Evolutionary conservation across 305 asterid species (phyloP), one percentile per base, ranked within the genome.

Genomic region (Ilex paraguariensis): DNA sequence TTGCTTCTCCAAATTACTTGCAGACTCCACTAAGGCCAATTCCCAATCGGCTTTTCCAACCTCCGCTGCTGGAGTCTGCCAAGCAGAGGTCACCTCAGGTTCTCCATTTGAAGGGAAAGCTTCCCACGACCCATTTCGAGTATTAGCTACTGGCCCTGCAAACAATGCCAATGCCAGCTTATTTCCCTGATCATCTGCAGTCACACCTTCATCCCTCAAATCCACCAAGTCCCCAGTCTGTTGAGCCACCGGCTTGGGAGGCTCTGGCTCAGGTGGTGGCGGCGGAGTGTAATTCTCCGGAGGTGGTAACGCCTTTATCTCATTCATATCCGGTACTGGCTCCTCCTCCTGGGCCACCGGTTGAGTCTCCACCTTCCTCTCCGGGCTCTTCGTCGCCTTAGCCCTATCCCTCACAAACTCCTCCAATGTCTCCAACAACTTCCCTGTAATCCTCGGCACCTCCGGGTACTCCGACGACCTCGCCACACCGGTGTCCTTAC

Each of bases 41-140:
- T 87, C 97, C 97, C 97, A 90, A 66, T 90, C 97, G 17, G 94
- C 95, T 70, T 87, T 90, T 5, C 95, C 95, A 5, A 69, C 39
- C 81, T 87, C 95, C 0, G 88, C 94, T 13, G 97, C 97, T 4
- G 94, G 95, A 74, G 86, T 90, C 76, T 88, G 96, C 96, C 96
- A 88, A 46, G 96, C 96, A 0, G 96, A 86, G 53, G 91, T 86
- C 75, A 88, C 84, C 61, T 78, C 87, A 2, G 77, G 57, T 61
- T 75, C 85, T 7, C 89, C 93, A 30, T 84, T 81, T 0, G 86
- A 71, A 0, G 84, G 79, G 70, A 92, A 92, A 31, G 96, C 89
- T 66, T 92, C 96, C 98, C 98, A 92, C 4, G 91, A 81, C 12
- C 87, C 85, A 15, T 85, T 86, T 32, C 64, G 82, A 17, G 66